Evolutionary conservation across 2,329 filamentous ascomycete genomes (phyloP).

Genomic region (Bipolaris zeicola): DNA sequence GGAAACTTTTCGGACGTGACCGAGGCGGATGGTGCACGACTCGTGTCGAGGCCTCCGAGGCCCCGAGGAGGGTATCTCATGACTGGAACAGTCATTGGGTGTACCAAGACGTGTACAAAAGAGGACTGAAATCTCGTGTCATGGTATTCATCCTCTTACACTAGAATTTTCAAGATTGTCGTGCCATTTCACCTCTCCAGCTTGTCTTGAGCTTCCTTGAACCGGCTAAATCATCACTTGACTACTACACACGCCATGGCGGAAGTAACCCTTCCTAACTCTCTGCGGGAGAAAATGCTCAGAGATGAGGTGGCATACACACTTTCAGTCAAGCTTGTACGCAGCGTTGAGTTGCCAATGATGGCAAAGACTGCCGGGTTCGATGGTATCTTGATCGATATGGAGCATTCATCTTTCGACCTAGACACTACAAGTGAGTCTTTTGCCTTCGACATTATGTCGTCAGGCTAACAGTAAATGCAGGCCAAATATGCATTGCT

Average conservation of each 20-base stretch:
- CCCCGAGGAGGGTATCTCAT: too few relatives aligned
- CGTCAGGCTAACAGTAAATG: not conserved
- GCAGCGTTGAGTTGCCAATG: conserved; percentile 46
- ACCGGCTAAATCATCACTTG: not conserved
- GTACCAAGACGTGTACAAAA: too few relatives aligned
- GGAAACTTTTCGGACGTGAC: too few relatives aligned
- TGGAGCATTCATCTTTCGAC: conserved; percentile 53
- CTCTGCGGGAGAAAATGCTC: conserved; percentile 38
- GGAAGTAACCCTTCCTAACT: conserved; percentile 31
- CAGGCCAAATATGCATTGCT: conserved; percentile 48
- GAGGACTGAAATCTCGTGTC: too few relatives aligned
- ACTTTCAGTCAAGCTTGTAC: conserved; percentile 42
- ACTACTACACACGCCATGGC: conserved; percentile 9
- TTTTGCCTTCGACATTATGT: not conserved
- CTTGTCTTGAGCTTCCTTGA: too few relatives aligned
- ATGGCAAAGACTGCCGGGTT: conserved; percentile 51
- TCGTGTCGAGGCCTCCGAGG: too few relatives aligned
- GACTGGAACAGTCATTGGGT: too few relatives aligned
- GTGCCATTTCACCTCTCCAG: too few relatives aligned
- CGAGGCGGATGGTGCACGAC: too few relatives aligned
- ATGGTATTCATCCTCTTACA: too few relatives aligned
- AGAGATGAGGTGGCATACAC: conserved; percentile 39
- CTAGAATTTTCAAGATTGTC: too few relatives aligned
- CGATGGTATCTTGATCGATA: conserved; percentile 53
- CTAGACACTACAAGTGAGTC: conserved; percentile 38